Evolutionary conservation across 768 basidiomycete species (phyloP).

Genomic region (Rhodotorula sphaerocarpa): DNA sequence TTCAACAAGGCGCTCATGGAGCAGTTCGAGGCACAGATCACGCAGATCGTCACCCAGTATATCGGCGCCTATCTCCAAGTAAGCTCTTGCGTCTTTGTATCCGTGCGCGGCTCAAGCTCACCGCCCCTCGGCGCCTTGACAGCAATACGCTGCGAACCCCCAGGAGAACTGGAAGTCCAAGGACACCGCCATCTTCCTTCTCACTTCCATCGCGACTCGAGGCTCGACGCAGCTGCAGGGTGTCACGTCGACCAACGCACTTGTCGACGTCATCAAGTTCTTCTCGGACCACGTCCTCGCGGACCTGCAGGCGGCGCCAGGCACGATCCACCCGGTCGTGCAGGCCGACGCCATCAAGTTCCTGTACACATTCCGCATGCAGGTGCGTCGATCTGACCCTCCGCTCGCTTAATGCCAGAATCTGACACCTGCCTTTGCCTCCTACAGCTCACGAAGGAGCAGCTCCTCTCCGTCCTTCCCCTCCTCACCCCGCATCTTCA

Average conservation of each 20-base stretch:
- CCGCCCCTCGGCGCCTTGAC: neutral
- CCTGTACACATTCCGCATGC: constrained; percentile 89
- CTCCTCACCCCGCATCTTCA: constrained; percentile 71
- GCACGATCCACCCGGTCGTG: constrained; percentile 66
- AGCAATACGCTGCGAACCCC: constrained; percentile 54
- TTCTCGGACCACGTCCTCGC: constrained; percentile 84
- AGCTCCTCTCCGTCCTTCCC: constrained; percentile 83
- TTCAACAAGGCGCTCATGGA: constrained; percentile 87
- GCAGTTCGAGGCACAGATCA: constrained; percentile 69
- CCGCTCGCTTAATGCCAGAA: too few species aligned
- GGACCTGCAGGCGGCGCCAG: constrained; percentile 65
- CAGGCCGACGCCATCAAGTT: constrained; percentile 96
- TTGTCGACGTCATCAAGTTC: constrained; percentile 90
- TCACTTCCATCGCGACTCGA: constrained; percentile 86
- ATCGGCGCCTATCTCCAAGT: constrained; percentile 61
- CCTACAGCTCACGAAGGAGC: constrained; percentile 75
- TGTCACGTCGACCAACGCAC: constrained; percentile 82
- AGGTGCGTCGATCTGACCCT: constrained; percentile 49
- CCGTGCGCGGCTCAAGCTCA: fast-evolving
- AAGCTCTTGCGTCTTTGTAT: neutral
- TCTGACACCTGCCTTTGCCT: too few species aligned
- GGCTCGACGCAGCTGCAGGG: constrained; percentile 83
- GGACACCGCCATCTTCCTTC: constrained; percentile 82
- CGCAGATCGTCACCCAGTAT: constrained; percentile 76
- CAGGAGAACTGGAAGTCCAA: constrained; percentile 76